phyloP scores from a whole-genome alignment of 768 basidiomycete species.

The Hortiboletus campestris region DNA sequence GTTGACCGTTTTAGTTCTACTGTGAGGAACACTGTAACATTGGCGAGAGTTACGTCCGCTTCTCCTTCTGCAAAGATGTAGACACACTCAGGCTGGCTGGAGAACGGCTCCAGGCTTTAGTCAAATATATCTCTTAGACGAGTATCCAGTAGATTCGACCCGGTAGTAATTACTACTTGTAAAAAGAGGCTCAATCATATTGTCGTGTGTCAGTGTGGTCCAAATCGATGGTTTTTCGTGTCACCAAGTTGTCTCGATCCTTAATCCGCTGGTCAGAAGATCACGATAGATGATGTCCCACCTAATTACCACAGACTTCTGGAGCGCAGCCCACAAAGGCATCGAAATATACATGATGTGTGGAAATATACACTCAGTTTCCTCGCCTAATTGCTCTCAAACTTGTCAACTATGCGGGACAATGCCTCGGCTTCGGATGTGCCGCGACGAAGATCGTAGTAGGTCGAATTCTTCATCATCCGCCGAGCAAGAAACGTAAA shows the following conservation, averaged over 20 bases:
- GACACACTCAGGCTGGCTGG: conserved; percentile 82
- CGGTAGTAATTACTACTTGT: neutral
- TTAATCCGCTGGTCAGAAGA: neutral
- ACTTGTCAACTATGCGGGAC: conserved; percentile 66
- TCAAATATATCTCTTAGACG: conserved; percentile 51
- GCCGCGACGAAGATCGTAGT: conserved; percentile 61
- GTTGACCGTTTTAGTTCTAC: conserved; percentile 66
- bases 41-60: conserved; percentile 84
- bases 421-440: conserved; percentile 50
- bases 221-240: neutral
- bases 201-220: neutral
- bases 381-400: conserved; percentile 21
- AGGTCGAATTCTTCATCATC: conserved; percentile 75
- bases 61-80: conserved; percentile 94
- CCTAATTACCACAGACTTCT: no score
- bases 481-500: conserved; percentile 80
- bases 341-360: neutral
- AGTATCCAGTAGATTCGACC: neutral
- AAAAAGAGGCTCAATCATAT: neutral
- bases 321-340: neutral
- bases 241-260: no score
- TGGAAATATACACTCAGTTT: neutral
- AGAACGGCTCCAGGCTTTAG: conserved; percentile 73
- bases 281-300: neutral
- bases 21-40: conserved; percentile 82